Percentiles rank a stretch among this genome's conserved stretches.
Conservation (phyloP, 106 monocot species). For the Apostasia shenzhenica region DNA sequence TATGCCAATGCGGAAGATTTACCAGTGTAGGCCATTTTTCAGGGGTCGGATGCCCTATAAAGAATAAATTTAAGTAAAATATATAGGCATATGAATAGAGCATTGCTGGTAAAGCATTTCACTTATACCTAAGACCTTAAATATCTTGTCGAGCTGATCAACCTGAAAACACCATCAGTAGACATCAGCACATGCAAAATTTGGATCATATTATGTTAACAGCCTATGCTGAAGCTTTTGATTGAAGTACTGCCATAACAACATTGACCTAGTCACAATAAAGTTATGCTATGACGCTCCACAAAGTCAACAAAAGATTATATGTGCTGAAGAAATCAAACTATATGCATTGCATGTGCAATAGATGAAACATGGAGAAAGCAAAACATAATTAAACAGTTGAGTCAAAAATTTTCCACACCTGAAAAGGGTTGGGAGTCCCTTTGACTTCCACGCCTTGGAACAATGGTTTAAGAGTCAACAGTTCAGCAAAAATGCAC, state of each 20-base stretch:
- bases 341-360: background rate
- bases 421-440: conserved; percentile 90
- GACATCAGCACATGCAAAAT: conserved; percentile 12
- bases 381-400: background rate
- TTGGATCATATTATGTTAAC: background rate
- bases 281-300: background rate
- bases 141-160: conserved; percentile 98
- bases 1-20: conserved; percentile 84
- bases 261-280: too few relatives aligned
- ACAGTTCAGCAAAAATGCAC: conserved; percentile 93
- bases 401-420: conserved; percentile 6
- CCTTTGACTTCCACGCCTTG: conserved; percentile 98
- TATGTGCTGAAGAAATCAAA: background rate
- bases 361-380: background rate
- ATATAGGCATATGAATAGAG: conserved; percentile 3
- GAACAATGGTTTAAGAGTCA: conserved; percentile 94
- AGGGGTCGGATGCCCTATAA: conserved; percentile 80
- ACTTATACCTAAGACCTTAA: conserved; percentile 88
- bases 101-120: background rate
- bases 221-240: background rate
- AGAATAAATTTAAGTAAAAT: background rate
- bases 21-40: conserved; percentile 93
- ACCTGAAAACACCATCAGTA: conserved; percentile 42
- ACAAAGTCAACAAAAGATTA: background rate
- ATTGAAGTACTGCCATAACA: background rate